Conservation (phyloP, 164 flowering plant genomes). For the Chloranthus sessilifolius region DNA sequence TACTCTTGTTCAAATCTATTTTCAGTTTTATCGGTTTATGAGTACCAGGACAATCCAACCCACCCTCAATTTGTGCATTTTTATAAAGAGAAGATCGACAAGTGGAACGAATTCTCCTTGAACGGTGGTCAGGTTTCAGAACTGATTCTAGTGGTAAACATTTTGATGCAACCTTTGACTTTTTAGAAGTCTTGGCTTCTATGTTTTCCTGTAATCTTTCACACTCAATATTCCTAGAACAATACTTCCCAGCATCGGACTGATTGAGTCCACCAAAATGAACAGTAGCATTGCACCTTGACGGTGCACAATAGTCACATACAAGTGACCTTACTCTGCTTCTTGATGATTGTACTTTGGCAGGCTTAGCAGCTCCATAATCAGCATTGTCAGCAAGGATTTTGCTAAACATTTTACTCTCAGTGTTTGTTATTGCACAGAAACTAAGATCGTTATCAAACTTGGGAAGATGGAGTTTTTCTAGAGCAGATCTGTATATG, state of each 20-base stretch:
- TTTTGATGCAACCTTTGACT: constrained; percentile 31
- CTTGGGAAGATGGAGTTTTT: constrained; percentile 17
- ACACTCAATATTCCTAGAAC: constrained; percentile 8
- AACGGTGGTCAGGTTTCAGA: constrained; percentile 19
- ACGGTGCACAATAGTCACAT: background rate
- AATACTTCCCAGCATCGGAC: background rate
- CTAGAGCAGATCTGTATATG: constrained; percentile 19
- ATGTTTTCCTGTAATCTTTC: constrained; percentile 17
- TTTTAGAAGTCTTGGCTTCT: constrained; percentile 37
- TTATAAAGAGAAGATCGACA: constrained; percentile 30
- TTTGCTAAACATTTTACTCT: background rate
- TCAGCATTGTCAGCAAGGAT: background rate
- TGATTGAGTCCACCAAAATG: constrained; percentile 2
- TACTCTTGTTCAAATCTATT: background rate
- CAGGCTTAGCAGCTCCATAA: background rate
- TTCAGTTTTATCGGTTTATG: constrained; percentile 6
- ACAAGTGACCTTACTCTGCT: background rate
- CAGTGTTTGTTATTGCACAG: background rate
- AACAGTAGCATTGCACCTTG: background rate
- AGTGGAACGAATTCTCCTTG: constrained; percentile 56
- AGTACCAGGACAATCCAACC: constrained; percentile 12
- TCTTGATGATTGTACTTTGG: background rate
- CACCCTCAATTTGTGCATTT: constrained; percentile 10
- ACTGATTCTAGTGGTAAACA: constrained; percentile 19
- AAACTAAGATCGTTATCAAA: constrained; percentile 9